Base-by-base conservation (phyloP, 179 eudicot genomes). In the Sideroxylon spinosum region DNA sequence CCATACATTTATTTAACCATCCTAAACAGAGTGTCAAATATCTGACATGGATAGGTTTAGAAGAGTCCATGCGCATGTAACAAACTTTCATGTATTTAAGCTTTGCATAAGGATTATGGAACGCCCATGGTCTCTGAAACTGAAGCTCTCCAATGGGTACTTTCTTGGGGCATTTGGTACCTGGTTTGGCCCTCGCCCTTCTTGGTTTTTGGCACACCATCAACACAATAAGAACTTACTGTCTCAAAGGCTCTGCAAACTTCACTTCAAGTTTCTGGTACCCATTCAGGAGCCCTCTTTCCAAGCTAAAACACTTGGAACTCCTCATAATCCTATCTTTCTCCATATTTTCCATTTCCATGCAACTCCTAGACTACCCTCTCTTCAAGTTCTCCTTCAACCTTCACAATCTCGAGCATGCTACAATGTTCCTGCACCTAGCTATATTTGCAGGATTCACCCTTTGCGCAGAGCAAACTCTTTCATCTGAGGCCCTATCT, bases 391-490 rank as follows among this genome's bases (percentile, higher is more conserved):
- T 87, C 25, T 72, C 86, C 44, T 85, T 89, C 79, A 85, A 87
- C 72, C 97, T 93, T 9, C 82, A 87, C 73, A 90, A 87, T 77
- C 83, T 91, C 19, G 98, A 93, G 86, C 98, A 95, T 72, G 91
- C 95, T 0, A 87, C 97, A 76, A 95, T 95, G 87, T 95, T 93
- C 81, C 86, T 95, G 79, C 97, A 88, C 80, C 89, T 95, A 17
- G 84, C 87, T 16, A 81, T 95, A 73, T 95, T 86, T 63, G 78
- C 95, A 12, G 85, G 89, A 19, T 90, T 89, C 14, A 78, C 95
- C 71, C 90, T 91, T 32, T 84, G 78, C 25, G 79, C 86, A 0
- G 97, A 91, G 82, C 23, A 84, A 14, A 72, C 46, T 73, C 80
- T 80, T 49, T 77, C 77, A 32, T 82, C 93, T 1, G 88, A 85